Percentiles rank a stretch among this genome's conserved stretches.
phyloP scores from a whole-genome alignment of 441 rosid genomes.

The Manihot esculenta region DNA sequence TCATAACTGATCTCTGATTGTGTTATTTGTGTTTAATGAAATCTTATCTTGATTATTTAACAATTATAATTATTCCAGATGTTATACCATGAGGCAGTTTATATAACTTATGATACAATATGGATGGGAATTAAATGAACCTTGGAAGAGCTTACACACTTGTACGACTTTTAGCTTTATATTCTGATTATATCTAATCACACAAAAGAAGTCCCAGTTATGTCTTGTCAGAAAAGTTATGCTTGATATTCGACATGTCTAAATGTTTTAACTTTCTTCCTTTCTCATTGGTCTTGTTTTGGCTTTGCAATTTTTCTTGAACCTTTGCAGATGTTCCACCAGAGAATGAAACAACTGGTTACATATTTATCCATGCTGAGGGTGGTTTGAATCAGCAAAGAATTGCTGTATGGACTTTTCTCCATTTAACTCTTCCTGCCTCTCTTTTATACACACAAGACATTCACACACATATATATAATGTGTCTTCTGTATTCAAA shows the following conservation, averaged over 20 bases:
- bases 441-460: too few species aligned
- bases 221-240: background rate
- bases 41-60: background rate
- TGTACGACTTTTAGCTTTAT: constrained; percentile 4
- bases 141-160: background rate
- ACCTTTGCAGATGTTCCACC: constrained; percentile 74
- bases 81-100: background rate
- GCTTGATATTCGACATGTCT: background rate
- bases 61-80: background rate
- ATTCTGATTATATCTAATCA: background rate
- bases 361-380: constrained; percentile 95
- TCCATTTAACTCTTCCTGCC: too few species aligned
- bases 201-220: background rate
- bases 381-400: constrained; percentile 99
- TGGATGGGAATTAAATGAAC: background rate
- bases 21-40: background rate
- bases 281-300: background rate
- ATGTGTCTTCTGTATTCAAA: too few species aligned
- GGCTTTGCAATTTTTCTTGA: constrained; percentile 16
- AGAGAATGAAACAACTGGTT: constrained; percentile 93
- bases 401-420: constrained; percentile 70
- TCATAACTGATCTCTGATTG: background rate
- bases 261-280: constrained; percentile 2
- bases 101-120: background rate
- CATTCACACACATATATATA: too few species aligned